Evolutionary conservation across 1,139 yeast genomes (phyloP), one percentile per base, ranked within the genome.

Genomic region (Candida sojae): DNA sequence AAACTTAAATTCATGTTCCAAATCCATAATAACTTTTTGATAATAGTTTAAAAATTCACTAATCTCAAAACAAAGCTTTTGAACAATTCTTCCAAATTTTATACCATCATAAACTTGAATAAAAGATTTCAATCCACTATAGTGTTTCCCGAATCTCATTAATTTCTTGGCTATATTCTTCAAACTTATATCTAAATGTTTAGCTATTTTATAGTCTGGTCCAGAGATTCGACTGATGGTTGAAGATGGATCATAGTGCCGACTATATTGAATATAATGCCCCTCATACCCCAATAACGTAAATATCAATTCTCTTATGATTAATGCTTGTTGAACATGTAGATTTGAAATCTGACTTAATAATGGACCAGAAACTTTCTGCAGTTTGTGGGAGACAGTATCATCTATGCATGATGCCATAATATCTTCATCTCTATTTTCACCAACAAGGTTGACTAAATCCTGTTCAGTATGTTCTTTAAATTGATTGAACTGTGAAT

Each of bases 201-300:
- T 85, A 36, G 88, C 86, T 29, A 89, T 79, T 54, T 82, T 79
- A 65, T 78, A 91, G 50, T 87, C 93, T 0, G 96, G 95, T 0
- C 96, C 96, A 13, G 63, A 64, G 4, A 86, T 68, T 41, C 79
- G 61, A 9, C 66, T 57, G 6, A 61, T 61, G 4, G 62, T 50
- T 17, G 67, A 63, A 0, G 53, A 46, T 0, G 82, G 81, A 57
- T 84, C 81, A 57, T 80, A 88, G 29, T 75, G 72, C 45, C 82
- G 88, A 40, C 85, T 77, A 60, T 80, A 88, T 41, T 92, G 72
- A 28, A 93, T 82, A 57, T 86, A 90, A 33, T 75, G 74, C 0
- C 98, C 97, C 62, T 91, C 96, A 39, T 81, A 70, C 0, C 98
- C 98, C 44, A 84, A 58, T 26, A 93, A 66, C 2, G 88, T 84